phyloP scores from a whole-genome alignment of 192 early-diverging fungal species.

The Podila epicladia region DNA sequence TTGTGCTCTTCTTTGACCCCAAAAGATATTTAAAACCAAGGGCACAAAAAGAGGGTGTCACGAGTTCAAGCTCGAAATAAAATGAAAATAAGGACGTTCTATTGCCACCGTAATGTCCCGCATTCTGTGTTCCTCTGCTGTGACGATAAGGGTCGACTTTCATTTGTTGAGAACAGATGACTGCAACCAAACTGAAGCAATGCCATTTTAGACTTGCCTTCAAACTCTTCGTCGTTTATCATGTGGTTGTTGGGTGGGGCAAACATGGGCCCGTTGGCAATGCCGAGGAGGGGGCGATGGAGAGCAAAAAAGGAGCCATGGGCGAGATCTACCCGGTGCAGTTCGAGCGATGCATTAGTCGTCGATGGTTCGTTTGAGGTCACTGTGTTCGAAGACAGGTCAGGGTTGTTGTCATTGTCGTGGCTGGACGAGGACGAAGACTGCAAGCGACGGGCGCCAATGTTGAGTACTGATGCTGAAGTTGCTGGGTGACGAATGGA shows the following conservation, averaged over 20 bases:
- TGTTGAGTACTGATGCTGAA: background rate
- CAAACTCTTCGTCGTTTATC: slow-evolving; percentile 26
- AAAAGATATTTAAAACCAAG: too few relatives aligned
- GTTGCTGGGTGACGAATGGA: background rate
- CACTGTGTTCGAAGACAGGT: slow-evolving; percentile 16
- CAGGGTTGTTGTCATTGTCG: slow-evolving; percentile 30
- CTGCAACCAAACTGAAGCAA: background rate
- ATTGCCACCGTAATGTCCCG: too few relatives aligned
- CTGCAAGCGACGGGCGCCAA: slow-evolving; percentile 4
- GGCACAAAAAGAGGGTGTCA: too few relatives aligned
- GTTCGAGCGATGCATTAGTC: slow-evolving; percentile 29
- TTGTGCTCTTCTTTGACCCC: background rate
- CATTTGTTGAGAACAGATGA: background rate
- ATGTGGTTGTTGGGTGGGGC: slow-evolving; percentile 10
- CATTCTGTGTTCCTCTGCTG: too few relatives aligned
- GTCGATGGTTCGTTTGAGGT: slow-evolving; percentile 8
- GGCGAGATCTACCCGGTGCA: slow-evolving; percentile 42
- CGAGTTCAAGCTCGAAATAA: too few relatives aligned
- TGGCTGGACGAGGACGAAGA: slow-evolving; percentile 44
- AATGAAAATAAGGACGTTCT: too few relatives aligned
- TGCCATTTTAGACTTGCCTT: slow-evolving; percentile 33
- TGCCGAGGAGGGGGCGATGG: slow-evolving; percentile 44
- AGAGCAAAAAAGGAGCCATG: slow-evolving; percentile 52
- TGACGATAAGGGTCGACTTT: too few relatives aligned
- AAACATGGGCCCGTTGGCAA: slow-evolving; percentile 51